Base-by-base conservation (phyloP, 257 asterid genomes). In the Dorcoceras hygrometricum region DNA sequence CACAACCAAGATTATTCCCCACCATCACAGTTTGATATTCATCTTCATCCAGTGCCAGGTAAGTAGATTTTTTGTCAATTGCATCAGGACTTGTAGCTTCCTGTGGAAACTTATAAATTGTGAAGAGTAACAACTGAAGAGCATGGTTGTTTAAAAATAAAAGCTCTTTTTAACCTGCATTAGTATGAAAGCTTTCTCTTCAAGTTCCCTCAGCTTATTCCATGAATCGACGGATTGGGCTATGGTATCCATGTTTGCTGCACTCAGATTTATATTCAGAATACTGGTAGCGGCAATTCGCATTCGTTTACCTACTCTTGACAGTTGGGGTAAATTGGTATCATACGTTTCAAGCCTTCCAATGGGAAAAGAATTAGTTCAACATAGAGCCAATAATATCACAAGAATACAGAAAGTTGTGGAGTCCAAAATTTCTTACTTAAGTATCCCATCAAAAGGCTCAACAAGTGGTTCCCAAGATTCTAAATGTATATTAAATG, bases 401-500 rank as follows among this genome's bases (percentile, higher is more conserved):
- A 68, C 43, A 43, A 62, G 46, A 22, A 70, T 51, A 72, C 57
- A 65, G 63, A 60, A 62, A 68, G 53, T 2, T 6, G 63, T 46
- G 46, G 68, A 62, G 50, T 56, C 60, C 34, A 8, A 76, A 32
- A 50, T 18, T 31, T 69, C 83, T 80, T 84, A 93, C 99, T 90
- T 93, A 76, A 90, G 90, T 75, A 88, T 93, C 67, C 99, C 99
- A 57, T 93, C 97, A 81, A 93, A 93, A 64, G 99, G 96, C 87
- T 93, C 99, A 71, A 93, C 84, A 59, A 90, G 89, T 69, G 99
- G 99, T 75, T 93, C 99, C 99, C 99, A 93, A 24, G 97, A 96
- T 80, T 93, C 99, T 67, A 93, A 81, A 58, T 86, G 87, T 59
- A 85, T 73, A 73, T 93, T 93, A 79, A 93, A 93, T 56, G 95